Evolutionary conservation across 2,329 filamentous ascomycete species (phyloP).

Genomic region (Fusarium sp.): DNA sequence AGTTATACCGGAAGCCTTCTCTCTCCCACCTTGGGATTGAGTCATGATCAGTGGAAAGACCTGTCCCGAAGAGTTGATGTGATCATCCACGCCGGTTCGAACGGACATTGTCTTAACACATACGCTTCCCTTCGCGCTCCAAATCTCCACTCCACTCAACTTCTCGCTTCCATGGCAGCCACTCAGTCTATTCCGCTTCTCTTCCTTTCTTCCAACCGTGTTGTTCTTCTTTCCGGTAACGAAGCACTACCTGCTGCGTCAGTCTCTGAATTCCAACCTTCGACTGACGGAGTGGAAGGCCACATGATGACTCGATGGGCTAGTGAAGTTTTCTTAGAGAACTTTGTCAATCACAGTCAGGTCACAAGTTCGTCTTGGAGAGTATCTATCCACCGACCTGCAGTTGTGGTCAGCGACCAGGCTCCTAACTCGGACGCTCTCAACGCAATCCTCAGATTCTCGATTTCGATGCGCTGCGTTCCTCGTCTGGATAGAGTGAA

Average conservation of each 20-base stretch:
- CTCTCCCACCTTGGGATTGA: not conserved
- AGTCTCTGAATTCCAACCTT: not conserved
- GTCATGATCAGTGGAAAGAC: not conserved
- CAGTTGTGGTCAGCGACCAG: not conserved
- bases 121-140: not conserved
- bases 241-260: not conserved
- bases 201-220: not conserved
- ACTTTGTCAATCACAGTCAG: not conserved
- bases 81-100: not conserved
- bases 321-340: not conserved
- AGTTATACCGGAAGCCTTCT: not conserved
- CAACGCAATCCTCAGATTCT: constrained; percentile 1
- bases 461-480: not conserved
- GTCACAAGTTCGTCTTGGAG: not conserved
- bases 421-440: constrained; percentile 1
- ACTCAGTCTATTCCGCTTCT: not conserved
- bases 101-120: not conserved
- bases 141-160: not conserved
- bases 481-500: not conserved
- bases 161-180: not conserved
- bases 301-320: constrained; percentile 6
- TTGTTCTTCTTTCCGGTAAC: not conserved
- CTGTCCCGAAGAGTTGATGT: not conserved
- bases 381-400: not conserved
- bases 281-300: not conserved